Conservation (phyloP, 2,329 filamentous ascomycete genomes). For the Cryphonectria radicalis region DNA sequence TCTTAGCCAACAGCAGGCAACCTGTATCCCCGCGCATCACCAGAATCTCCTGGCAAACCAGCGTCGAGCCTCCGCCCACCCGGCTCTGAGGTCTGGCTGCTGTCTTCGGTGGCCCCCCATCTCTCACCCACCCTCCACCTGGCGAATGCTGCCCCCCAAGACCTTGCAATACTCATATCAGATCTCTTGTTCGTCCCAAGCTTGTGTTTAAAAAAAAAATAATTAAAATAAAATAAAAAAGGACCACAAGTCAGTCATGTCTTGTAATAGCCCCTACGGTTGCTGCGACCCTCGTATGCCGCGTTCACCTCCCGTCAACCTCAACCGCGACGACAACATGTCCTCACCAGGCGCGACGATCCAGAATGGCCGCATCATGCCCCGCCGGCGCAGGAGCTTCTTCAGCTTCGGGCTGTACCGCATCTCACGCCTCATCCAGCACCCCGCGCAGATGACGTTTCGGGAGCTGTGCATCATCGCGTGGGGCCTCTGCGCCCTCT, state of each 20-base stretch:
- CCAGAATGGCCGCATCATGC: slow-evolving; percentile 7
- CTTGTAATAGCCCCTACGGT: not conserved
- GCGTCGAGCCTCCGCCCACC: too few relatives aligned
- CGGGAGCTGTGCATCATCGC: slow-evolving; percentile 11
- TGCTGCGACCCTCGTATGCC: slow-evolving; percentile 8
- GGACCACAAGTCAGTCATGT: not conserved
- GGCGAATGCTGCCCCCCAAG: not conserved
- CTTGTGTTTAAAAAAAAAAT: too few relatives aligned
- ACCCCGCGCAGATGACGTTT: slow-evolving; percentile 1
- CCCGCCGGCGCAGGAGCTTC: not conserved
- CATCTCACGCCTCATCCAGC: not conserved
- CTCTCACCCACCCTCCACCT: too few relatives aligned
- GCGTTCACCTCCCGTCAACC: not conserved
- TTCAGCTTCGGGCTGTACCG: slow-evolving; percentile 9
- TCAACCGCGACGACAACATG: not conserved
- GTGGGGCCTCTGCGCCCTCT: not conserved
- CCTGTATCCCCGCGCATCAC: not conserved
- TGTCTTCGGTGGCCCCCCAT: too few relatives aligned
- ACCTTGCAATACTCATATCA: not conserved
- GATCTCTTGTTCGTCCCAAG: not conserved
- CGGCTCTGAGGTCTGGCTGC: too few relatives aligned
- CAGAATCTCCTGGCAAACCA: not conserved
- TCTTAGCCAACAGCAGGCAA: not conserved
- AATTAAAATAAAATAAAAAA: too few relatives aligned
- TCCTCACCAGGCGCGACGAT: slow-evolving; percentile 1